Evolutionary conservation across 2,329 filamentous ascomycete genomes (phyloP).

Genomic region (Diatrype stigma): DNA sequence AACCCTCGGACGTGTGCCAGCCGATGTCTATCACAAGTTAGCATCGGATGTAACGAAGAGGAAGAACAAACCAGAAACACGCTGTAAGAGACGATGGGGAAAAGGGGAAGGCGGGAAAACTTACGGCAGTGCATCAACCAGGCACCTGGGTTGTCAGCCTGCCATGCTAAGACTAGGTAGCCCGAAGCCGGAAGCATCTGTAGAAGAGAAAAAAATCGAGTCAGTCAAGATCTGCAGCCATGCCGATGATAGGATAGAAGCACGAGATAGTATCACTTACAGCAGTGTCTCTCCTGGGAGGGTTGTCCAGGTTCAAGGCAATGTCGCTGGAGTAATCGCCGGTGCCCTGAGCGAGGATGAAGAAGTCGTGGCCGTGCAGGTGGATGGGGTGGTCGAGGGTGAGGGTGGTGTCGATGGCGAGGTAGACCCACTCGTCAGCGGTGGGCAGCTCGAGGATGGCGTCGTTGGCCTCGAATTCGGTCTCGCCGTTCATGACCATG

Average conservation of each 20-base stretch:
- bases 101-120: not conserved
- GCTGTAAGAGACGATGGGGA: too few relatives aligned
- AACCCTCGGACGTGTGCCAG: constrained; percentile 44
- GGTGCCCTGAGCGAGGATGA: constrained; percentile 29
- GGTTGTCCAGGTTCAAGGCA: constrained; percentile 36
- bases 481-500: constrained; percentile 22
- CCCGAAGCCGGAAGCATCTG: constrained; percentile 38
- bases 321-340: constrained; percentile 25
- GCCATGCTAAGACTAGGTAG: constrained; percentile 45
- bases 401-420: constrained; percentile 27
- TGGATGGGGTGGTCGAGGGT: constrained; percentile 31
- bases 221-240: not conserved
- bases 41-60: not conserved
- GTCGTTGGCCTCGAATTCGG: constrained; percentile 22
- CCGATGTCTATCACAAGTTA: constrained; percentile 29
- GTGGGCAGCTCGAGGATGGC: constrained; percentile 25
- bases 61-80: constrained; percentile 1
- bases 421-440: constrained; percentile 29
- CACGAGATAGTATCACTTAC: not conserved
- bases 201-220: not conserved
- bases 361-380: constrained; percentile 41
- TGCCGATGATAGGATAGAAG: not conserved
- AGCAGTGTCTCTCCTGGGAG: constrained; percentile 44
- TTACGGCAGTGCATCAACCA: constrained; percentile 34
- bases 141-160: constrained; percentile 49